Base-by-base conservation (phyloP, 2,329 filamentous ascomycete species). In the Stachybotrys chlorohalonatus region DNA sequence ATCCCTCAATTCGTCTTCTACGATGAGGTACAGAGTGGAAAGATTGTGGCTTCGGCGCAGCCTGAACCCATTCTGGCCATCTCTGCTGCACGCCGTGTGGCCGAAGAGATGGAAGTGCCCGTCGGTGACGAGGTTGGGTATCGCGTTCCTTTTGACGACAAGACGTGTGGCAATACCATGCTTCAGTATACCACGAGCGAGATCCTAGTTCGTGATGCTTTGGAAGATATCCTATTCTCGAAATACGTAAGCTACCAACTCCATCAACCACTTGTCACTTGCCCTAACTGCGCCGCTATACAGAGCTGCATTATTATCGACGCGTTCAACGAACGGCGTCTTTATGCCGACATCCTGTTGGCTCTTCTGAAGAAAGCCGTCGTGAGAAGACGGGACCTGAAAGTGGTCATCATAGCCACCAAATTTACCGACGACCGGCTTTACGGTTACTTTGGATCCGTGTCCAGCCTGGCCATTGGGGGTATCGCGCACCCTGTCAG, bases 121-220 rank as follows among this genome's bases (percentile, higher is more conserved):
- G 72, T 95, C 15, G 91, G 91, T 1, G 86, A 88, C 57, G 88
- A 94, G 65, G 90, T 95, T 48, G 91, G 91, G 13, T 95, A 95
- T 67, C 83, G 84, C 0, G 92, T 95, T 62, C 86, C 90, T 57
- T 95, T 95, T 64, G 90, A 95, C 66, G 87, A 93, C 68, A 84
- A 85, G 56, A 93, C 89, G 0, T 87, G 82, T 65, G 88, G 92
- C 62, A 91, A 92, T 70, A 95, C 90, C 0, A 78, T 89, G 16
- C 72, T 95, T 49, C 91, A 94, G 68, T 95, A 94, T 70, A 90
- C 93, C 86, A 95, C 91, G 0, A 91, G 96, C 65, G 91, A 91
- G 66, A 92, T 95, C 85, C 75, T 95, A 42, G 75, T 95, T 31
- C 80, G 89, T 66, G 88, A 94, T 69, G 90, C 87, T 0, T 88